Base-by-base conservation (phyloP, 495 filamentous ascomycete genomes). In the Penicillium herquei region DNA sequence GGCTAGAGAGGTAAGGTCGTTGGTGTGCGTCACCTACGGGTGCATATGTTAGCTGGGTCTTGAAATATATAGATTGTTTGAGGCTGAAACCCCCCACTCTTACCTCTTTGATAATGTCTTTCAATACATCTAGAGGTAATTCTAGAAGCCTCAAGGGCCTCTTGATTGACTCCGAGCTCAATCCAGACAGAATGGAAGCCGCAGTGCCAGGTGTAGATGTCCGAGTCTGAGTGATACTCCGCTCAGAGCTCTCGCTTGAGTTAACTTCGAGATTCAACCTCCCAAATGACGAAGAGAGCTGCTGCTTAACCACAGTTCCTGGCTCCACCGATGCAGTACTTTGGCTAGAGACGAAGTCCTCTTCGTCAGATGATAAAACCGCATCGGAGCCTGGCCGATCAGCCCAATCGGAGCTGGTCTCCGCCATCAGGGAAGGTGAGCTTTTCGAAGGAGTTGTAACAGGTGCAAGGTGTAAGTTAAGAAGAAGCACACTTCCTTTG, bases 71-170 rank as follows among this genome's bases (percentile, higher is more conserved):
- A 26, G 21, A 26, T 26, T 26, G 21, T 4, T 26, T 26, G 4
- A 26, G 4, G 21, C 21, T 26, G 21, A 26, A 26, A 26, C 21
- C 21, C 4, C 21, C 2, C 21, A 26, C 21, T 21, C 78, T 65
- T 74, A 88, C 93, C 83, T 96, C 88, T 73, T 92, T 93, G 50
- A 96, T 84, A 52, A 98, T 93, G 57, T 92, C 81, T 59, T 89
- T 89, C 49, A 98, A 69, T 16, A 96, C 82, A 69, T 98, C 93
- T 55, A 95, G 73, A 1, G 93, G 93, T 10, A 98, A 79, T 59
- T 96, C 88, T 7, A 96, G 77, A 31, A 98, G 77, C 14, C 12
- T 37, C 34, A 37, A 37, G 9, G 34, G 12, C 34, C 34, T 37
- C 34, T 37, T 37, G 2, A 13, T 49, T 21, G 37, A 33, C 49